Evolutionary conservation across 2,329 filamentous ascomycete species (phyloP).

Genomic region (Diaporthe citrichinensis): DNA sequence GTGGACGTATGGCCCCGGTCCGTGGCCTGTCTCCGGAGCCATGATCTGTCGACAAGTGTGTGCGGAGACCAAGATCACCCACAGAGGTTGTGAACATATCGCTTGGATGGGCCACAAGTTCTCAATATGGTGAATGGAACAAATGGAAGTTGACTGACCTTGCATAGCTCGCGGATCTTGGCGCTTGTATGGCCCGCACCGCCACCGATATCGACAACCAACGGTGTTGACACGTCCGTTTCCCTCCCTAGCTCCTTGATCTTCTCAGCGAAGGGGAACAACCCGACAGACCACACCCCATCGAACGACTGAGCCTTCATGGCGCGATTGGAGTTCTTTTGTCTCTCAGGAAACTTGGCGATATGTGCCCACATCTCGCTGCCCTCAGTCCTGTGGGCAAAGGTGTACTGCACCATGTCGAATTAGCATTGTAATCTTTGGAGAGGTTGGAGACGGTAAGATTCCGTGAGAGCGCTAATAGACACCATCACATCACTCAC

Average conservation of each 20-base stretch:
- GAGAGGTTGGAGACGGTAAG: background rate
- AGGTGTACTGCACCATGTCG: conserved; percentile 9
- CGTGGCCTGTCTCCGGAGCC: background rate
- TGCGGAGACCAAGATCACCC: background rate
- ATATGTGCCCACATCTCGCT: conserved; percentile 19
- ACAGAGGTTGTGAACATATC: background rate
- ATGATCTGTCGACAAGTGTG: background rate
- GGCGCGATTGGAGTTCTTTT: conserved; percentile 16
- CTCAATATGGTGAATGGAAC: background rate
- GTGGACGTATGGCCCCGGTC: too few relatives aligned
- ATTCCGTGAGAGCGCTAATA: background rate
- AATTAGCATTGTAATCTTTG: background rate
- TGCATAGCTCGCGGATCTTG: conserved; percentile 24
- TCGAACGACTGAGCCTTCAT: conserved; percentile 31
- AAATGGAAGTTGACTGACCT: background rate
- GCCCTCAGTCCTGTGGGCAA: conserved; percentile 28
- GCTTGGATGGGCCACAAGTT: too few relatives aligned
- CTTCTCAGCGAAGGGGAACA: conserved; percentile 31
- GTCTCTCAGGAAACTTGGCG: conserved; percentile 23
- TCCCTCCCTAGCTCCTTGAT: background rate
- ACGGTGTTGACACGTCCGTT: background rate
- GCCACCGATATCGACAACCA: conserved; percentile 31
- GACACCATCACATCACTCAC: background rate
- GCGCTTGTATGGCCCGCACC: conserved; percentile 28
- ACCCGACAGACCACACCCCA: conserved; percentile 24